Evolutionary conservation across 768 basidiomycete species (phyloP), one percentile per base, ranked within the genome.

Genomic region (Suillus decipiens): DNA sequence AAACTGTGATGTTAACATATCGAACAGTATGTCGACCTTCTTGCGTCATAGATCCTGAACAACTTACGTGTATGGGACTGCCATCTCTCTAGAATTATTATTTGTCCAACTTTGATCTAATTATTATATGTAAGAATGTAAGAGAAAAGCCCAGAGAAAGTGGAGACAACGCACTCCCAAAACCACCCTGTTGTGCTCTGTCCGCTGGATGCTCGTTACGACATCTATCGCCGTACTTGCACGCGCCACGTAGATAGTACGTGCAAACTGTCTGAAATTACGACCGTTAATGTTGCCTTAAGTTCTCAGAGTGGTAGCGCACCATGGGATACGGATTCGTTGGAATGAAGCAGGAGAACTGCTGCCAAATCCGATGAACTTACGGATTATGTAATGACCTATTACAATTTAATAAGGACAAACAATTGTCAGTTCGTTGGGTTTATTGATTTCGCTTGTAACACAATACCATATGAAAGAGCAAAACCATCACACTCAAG

Each of bases 151-250:
- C 45, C 55, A 62, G 28, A 48, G 31, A 41, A 19, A 57, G 19
- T 15, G 39, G 39, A 61, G 66, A 63, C 56, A 41, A 82, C 85
- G 67, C 64, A 89, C 87, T 83, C 54, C 82, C 82, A 73, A 87
- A 88, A 9, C 72, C 77, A 24, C 71, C 68, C 63, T 71, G 71
- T 54, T 73, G 71, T 61, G 72, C 63, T 59, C 69, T 37, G 61
- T 82, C 64, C 58, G 58, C 68, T 39, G 82, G 86, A 71, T 91
- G 90, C 65, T 90, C 87, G 67, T 89, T 86, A 66, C 84, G 81
- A 72, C 90, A 92, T 41, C 73, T 76, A 57, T 79, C 75, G 3
- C 90, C 90, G 67, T 87, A 92, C 68, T 78, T 84, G 76, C 90
- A 92, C 41, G 76, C 68, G 8, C 89, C 90, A 17, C 84, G 82